Base-by-base conservation (phyloP, 129 eudicot genomes). In the Ambrosia trifida region DNA sequence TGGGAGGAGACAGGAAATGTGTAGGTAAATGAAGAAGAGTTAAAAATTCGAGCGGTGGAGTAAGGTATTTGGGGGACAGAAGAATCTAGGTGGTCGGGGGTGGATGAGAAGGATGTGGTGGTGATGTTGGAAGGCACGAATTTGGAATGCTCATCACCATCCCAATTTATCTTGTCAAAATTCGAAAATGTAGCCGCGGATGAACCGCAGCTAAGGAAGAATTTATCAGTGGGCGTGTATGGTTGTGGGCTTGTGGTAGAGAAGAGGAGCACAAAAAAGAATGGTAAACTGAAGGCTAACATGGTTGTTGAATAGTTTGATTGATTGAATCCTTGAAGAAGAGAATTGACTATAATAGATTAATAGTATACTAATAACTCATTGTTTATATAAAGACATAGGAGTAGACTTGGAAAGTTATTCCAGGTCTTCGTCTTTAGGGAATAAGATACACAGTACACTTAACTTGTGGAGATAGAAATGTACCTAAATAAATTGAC, bases 81-180 rank as follows among this genome's bases (percentile, higher is more conserved):
- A 44, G 54, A 16, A 32, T 9, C 41, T 38, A 3, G 76, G 18
- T 10, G 6, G 33, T 72, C 43, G n/a, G 70, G 8, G 18, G 5
- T 7, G 70, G 73, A n/a, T 30, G 50, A 9, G 1, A 20, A 11
- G 11, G 84, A 65, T 11, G 40, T 72, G 65, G 52, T 59, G 43
- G 10, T 18, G 46, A 20, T 18, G 68, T 81, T 65, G 1, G 77
- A 18, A 0, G 75, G 66, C 7, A 32, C 16, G 69, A 62, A 73
- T 33, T 73, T 63, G 19, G 80, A 70, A 10, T 4, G 7, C 7
- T 65, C 20, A 38, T 79, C 84, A 3, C 59, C 33, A 28, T 41
- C 72, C 87, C 87, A 83, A 5, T 36, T 0, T 8, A 1, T 14
- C 0, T 70, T 35, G n/a, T 24, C 40, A 14, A 35, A 35, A 3